Evolutionary conservation across 192 early-diverging fungal genomes (phyloP), one percentile per base, ranked within the genome.

Genomic region (Linderina pennispora): DNA sequence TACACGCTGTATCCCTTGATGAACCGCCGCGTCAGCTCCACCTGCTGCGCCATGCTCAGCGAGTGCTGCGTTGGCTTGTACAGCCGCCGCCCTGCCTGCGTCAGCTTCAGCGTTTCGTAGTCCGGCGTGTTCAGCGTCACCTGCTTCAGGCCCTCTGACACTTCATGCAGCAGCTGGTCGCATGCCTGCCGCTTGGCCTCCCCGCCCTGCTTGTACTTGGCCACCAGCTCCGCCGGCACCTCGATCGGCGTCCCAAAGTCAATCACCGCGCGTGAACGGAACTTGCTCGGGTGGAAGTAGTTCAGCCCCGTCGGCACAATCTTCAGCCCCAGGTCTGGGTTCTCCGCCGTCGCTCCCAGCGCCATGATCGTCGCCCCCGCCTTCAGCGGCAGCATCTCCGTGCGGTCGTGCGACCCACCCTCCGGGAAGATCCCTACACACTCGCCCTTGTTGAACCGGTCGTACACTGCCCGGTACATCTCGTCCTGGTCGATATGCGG

Each of bases 351-450:
- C 17, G 96, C 91, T 31, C 88, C 89, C 8, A 99, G 74, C 6
- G 88, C 87, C 87, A 91, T 90, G 48, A 86, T 76, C 0, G 87
- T 82, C 8, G 82, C 85, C 28, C 87, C 87, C 38, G 85, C 87
- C 80, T 97, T 99, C 38, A 99, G 71, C 21, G 97, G 97, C 41
- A 99, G 65, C 79, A 99, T 86, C 53, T 96, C 87, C 4, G 90
- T 79, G 41, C 94, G 88, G 66, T 99, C 97, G 74, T 99, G 97
- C 56, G 86, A 89, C 11, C 97, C 97, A 34, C 97, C 94, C 48
- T 97, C 97, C 5, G 97, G 97, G 69, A 99, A 99, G 47, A 99
- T 99, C 13, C 92, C 91, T 6, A 99, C 84, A 55, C 90, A 91
- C 18, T 68, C 74, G 43, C 82, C 74, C 21, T 48, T 62, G 49